Base-by-base conservation (phyloP, 1,284 basidiomycete genomes). In the Flammula alnicola region DNA sequence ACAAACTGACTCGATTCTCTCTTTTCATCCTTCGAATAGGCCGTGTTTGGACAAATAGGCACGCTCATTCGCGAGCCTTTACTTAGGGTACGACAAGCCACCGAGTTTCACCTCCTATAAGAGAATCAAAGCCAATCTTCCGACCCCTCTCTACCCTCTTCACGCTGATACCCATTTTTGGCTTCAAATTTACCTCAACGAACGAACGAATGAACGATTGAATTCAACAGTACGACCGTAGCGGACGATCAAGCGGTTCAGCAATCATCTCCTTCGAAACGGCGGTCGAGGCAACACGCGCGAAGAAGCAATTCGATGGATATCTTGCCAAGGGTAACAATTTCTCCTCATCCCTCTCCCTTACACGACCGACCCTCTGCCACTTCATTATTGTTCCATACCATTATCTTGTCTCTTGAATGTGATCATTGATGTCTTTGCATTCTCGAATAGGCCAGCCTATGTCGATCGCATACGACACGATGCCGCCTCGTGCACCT, bases 211-310 rank as follows among this genome's bases (percentile, higher is more conserved):
- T 78, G n/a, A n/a, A n/a, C n/a, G n/a, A n/a, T n/a, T n/a, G n/a
- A n/a, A n/a, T n/a, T n/a, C n/a, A n/a, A n/a, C n/a, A 97, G 95
- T 98, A 95, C 74, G 95, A 98, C 76, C 87, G 89, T 64, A 95
- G 93, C 62, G 95, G 95, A 59, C 90, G 95, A 65, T 97, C 95
- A 40, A 86, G 83, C 22, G 95, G 95, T 52, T 76, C 83, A 49
- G 95, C 92, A 22, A 81, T 85, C 56, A 77, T 98, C 66, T 79
- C 85, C n/a, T 98, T 87, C 73, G 86, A 91, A 66, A 88, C 84
- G 3, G 66, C 81, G 5, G 79, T 80, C 49, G 89, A 97, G 65
- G 95, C 95, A 22, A 83, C 84, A 44, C 76, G 80, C 55, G 95
- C 95, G 39, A 91, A 91, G 72, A 88, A 88, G 60, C 87, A 93